These are phyloP conservation scores for Colletotrichum siamense DNA, from an alignment of 2,329 filamentous ascomycete genomes.

Conservation along the genomic window DNA sequence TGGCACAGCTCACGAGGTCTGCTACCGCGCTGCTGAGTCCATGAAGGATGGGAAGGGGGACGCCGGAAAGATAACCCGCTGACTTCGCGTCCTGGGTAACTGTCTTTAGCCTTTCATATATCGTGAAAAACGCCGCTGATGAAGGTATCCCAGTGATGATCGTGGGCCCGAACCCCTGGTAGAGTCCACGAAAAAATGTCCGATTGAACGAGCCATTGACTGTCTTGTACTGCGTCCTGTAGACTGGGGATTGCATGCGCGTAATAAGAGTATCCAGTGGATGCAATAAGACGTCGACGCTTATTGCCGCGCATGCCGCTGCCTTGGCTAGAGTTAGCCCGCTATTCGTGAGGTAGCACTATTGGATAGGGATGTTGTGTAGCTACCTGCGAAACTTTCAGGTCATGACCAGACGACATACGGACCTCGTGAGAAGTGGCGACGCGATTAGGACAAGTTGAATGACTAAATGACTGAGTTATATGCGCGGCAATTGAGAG, in stretches of 20 bases:
- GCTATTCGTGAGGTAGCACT: not conserved
- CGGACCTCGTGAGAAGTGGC: accelerated
- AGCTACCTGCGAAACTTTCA: not conserved
- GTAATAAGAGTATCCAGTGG: slow-evolving; percentile 25
- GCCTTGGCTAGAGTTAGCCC: not conserved
- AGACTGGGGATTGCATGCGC: slow-evolving; percentile 21
- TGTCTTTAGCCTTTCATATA: slow-evolving; percentile 22
- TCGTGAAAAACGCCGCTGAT: slow-evolving; percentile 23
- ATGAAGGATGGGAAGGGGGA: slow-evolving; percentile 17
- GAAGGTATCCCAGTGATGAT: slow-evolving; percentile 21
- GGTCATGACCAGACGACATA: not conserved
- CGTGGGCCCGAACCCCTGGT: slow-evolving; percentile 26
- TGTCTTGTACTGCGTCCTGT: slow-evolving; percentile 20
- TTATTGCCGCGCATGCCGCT: slow-evolving; percentile 9
- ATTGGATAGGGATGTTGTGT: not conserved
- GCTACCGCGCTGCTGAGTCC: slow-evolving; percentile 22
- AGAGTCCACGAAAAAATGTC: slow-evolving; percentile 21
- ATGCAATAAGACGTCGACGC: slow-evolving; percentile 19
- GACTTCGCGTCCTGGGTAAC: not conserved
- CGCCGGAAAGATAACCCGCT: not conserved
- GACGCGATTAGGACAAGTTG: accelerated
- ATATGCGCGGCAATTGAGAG: not conserved
- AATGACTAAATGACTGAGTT: not conserved
- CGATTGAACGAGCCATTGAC: slow-evolving; percentile 10
- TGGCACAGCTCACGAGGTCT: slow-evolving; percentile 22